Percentiles rank a stretch among this genome's conserved stretches.
These are phyloP conservation scores for Panellus pusillus DNA, from an alignment of 768 basidiomycete genomes.

Conservation along the genomic window DNA sequence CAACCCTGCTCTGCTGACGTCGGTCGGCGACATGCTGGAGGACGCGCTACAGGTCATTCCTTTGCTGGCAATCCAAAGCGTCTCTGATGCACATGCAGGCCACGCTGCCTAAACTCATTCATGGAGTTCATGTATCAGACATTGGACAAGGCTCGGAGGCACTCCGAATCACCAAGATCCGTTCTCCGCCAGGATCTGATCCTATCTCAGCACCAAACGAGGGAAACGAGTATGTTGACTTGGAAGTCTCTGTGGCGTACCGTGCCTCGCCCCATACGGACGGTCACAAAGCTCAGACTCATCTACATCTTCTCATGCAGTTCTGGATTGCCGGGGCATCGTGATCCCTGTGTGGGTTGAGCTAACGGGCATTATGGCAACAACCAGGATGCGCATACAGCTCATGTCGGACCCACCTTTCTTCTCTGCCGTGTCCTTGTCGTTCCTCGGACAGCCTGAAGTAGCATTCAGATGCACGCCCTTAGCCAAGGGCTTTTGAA, in stretches of 20 bases:
- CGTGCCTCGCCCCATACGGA: slow-evolving; percentile 50
- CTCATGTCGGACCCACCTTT: slow-evolving; percentile 74
- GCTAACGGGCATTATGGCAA: slow-evolving; percentile 62
- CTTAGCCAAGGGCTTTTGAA: slow-evolving; percentile 63
- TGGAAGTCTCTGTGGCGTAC: slow-evolving; percentile 76
- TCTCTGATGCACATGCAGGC: slow-evolving; percentile 21
- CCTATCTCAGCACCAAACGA: slow-evolving; percentile 24
- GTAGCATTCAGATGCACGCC: slow-evolving; percentile 67
- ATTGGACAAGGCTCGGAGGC: slow-evolving; percentile 70
- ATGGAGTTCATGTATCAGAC: slow-evolving; percentile 70
- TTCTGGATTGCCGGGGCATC: slow-evolving; percentile 55
- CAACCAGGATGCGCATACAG: slow-evolving; percentile 66
- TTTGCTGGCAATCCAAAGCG: neutral
- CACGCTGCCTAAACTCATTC: slow-evolving; percentile 47
- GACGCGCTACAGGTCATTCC: slow-evolving; percentile 47
- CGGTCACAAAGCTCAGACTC: slow-evolving; percentile 42
- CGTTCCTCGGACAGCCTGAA: slow-evolving; percentile 70
- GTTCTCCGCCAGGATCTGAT: slow-evolving; percentile 41
- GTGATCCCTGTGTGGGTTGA: slow-evolving; percentile 73
- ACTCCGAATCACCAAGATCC: slow-evolving; percentile 66
- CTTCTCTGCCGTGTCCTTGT: slow-evolving; percentile 46
- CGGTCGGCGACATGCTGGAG: slow-evolving; percentile 62
- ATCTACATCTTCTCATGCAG: slow-evolving; percentile 67
- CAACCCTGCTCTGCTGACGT: slow-evolving; percentile 64
- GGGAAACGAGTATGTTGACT: slow-evolving; percentile 55